Evolutionary conservation across 306 rosid genomes (phyloP), one percentile per base, ranked within the genome.

Genomic region (Adenanthera pavonina): DNA sequence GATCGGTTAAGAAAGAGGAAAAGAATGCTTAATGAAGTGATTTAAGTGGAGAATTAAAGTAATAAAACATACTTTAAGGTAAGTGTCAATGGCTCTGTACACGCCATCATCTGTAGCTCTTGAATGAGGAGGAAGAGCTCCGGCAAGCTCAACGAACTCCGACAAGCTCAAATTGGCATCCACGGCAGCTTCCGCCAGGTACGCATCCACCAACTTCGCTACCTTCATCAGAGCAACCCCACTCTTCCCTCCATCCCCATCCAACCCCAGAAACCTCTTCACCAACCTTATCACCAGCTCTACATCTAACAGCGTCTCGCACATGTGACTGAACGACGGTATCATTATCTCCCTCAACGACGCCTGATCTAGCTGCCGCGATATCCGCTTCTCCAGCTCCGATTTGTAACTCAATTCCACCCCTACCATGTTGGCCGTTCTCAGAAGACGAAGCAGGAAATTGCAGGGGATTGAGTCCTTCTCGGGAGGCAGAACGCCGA

Each of bases 81-180:
- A 95, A 20, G 98, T 95, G 70, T 95, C 99, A 84, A 95, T 76
- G 91, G 97, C 98, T 79, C 99, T 80, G 78, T 95, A 95, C 73
- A 95, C 82, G 9, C 98, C 98, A 80, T 95, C 99, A 25, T 95
- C 94, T 1, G 88, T 78, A 9, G 97, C 90, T 35, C 99, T 92
- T 8, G 96, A 89, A 80, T 90, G 95, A 80, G 73, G 67, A 8
- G 99, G 99, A 40, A 93, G 88, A 67, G 94, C 91, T 17, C 83
- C 90, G 7, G 97, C 98, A 12, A 95, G 96, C 2, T 85, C 78
- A 0, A 73, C 81, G 15, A 95, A 92, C 66, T 92, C 91, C 65
- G 86, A 14, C 86, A 92, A 80, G 56, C 85, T 81, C 78, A 92
- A 65, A 77, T 86, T 89, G 3, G 89, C 80, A 76, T 95, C 99